These are phyloP conservation scores for Calonectria multiphialidica DNA, from an alignment of 2,329 filamentous ascomycete genomes.

Conservation along the genomic window DNA sequence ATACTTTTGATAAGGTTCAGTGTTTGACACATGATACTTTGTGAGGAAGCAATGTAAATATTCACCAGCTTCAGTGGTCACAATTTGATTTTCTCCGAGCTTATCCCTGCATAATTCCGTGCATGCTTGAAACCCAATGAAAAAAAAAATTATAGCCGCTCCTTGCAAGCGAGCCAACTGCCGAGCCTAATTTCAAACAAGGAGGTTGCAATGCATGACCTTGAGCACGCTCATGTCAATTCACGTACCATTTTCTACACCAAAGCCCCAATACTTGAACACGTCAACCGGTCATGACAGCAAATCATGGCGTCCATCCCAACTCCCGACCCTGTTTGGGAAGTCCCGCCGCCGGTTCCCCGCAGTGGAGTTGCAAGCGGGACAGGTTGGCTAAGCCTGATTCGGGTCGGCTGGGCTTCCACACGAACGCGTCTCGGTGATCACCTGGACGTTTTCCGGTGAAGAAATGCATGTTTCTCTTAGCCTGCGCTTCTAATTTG, in stretches of 20 bases:
- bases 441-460: neutral
- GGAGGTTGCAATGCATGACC: neutral
- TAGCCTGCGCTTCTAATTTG: neutral
- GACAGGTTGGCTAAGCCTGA: neutral
- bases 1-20: neutral
- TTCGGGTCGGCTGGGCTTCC: neutral
- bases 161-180: neutral
- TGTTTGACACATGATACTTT: neutral
- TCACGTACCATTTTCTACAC: neutral
- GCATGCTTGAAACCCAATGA: neutral
- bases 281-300: neutral
- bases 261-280: neutral
- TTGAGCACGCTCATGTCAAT: neutral
- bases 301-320: neutral
- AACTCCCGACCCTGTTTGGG: neutral
- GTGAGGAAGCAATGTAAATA: neutral
- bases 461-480: neutral
- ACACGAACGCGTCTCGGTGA: neutral
- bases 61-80: neutral
- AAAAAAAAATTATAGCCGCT: neutral
- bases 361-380: neutral
- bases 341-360: neutral
- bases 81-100: neutral
- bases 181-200: neutral
- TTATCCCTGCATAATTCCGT: neutral